Evolutionary conservation across 352 stramenopile species (phyloP).

Genomic region (Thraustochytrium sp.): DNA sequence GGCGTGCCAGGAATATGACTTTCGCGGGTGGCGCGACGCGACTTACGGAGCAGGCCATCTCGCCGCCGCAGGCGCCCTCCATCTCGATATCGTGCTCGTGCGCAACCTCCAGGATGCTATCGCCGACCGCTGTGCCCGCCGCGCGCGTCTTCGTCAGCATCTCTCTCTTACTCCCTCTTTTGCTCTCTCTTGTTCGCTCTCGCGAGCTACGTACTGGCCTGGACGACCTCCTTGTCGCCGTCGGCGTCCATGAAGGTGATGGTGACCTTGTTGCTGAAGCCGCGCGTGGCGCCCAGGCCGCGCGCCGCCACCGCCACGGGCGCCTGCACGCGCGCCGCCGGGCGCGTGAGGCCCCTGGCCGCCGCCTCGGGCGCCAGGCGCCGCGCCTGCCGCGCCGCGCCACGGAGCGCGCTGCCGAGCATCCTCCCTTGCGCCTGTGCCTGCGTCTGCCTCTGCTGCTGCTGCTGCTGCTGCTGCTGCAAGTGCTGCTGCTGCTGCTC

Average conservation of each 20-base stretch:
- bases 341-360: too few relatives aligned
- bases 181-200: not conserved
- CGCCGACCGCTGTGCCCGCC: slow-evolving; percentile 52
- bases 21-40: slow-evolving; percentile 77
- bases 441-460: too few relatives aligned
- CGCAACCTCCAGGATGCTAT: slow-evolving; percentile 78
- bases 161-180: not conserved
- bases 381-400: too few relatives aligned
- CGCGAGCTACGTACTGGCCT: not conserved
- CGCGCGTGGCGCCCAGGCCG: too few relatives aligned
- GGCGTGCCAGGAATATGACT: slow-evolving; percentile 52
- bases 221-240: not conserved
- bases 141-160: slow-evolving; percentile 49
- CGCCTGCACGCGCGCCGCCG: too few relatives aligned
- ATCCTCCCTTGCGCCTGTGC: too few relatives aligned
- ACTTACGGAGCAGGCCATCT: slow-evolving; percentile 77
- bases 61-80: slow-evolving; percentile 81
- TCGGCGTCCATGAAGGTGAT: slow-evolving; percentile 18
- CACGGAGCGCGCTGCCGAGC: too few relatives aligned
- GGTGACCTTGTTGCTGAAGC: slow-evolving; percentile 22
- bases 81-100: slow-evolving; percentile 87
- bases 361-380: too few relatives aligned
- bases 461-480: too few relatives aligned
- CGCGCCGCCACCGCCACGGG: too few relatives aligned
- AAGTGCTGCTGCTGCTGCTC: too few relatives aligned